Evolutionary conservation across 495 filamentous ascomycete species (phyloP).

Genomic region (Pseudevernia furfuracea): DNA sequence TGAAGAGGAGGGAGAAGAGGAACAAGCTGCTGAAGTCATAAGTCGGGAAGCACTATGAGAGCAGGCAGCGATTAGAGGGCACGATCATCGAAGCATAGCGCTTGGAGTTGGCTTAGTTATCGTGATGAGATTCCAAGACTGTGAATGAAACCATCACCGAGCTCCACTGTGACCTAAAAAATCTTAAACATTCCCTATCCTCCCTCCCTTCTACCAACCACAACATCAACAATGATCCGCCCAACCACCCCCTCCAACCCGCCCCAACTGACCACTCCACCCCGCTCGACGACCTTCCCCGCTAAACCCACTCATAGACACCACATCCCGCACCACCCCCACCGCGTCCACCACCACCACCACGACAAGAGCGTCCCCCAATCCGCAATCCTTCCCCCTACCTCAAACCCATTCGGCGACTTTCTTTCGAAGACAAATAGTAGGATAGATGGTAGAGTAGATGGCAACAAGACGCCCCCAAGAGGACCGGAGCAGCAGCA

Average conservation of each 20-base stretch:
- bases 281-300: slow-evolving; percentile 22
- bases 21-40: slow-evolving; percentile 93
- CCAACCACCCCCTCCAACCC: slow-evolving; percentile 34
- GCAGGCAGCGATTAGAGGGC: neutral
- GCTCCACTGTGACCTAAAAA: slow-evolving; percentile 14
- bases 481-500: slow-evolving; percentile 22
- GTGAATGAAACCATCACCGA: neutral
- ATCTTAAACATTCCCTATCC: slow-evolving; percentile 21
- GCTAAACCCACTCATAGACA: slow-evolving; percentile 14
- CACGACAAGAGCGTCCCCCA: slow-evolving; percentile 21
- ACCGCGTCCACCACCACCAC: slow-evolving; percentile 20
- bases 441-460: slow-evolving; percentile 17
- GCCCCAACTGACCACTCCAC: neutral
- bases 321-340: slow-evolving; percentile 22
- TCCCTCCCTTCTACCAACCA: slow-evolving; percentile 38
- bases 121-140: too few relatives aligned
- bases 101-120: slow-evolving; percentile 4
- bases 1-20: slow-evolving; percentile 92
- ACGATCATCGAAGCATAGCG: slow-evolving; percentile 15
- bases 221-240: slow-evolving; percentile 41
- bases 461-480: slow-evolving; percentile 25
- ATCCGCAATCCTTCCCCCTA: slow-evolving; percentile 21
- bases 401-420: slow-evolving; percentile 15
- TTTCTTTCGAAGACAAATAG: slow-evolving; percentile 2
- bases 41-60: slow-evolving; percentile 29